phyloP scores from a whole-genome alignment of 805 yeast genomes.

The Metschnikowia lachancei region DNA sequence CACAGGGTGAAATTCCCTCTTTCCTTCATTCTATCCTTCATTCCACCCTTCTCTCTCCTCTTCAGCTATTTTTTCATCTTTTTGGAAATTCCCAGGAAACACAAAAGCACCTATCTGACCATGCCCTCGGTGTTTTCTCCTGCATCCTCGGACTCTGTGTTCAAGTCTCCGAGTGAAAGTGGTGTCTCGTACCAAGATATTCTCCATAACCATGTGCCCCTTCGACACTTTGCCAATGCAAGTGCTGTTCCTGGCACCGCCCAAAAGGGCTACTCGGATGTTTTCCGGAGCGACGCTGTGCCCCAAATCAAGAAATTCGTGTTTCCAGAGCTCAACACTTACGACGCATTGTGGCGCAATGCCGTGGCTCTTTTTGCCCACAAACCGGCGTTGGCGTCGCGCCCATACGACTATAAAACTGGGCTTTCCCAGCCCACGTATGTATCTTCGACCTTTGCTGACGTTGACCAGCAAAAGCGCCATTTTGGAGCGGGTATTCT shows the following conservation, averaged over 20 bases:
- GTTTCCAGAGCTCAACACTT: slow-evolving; percentile 46
- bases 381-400: slow-evolving; percentile 45
- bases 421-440: slow-evolving; percentile 35
- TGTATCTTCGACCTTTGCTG: slow-evolving; percentile 27
- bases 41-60: not conserved
- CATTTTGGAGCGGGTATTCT: slow-evolving; percentile 42
- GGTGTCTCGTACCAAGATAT: slow-evolving; percentile 14
- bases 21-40: too few relatives aligned
- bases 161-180: slow-evolving; percentile 12
- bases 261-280: slow-evolving; percentile 48
- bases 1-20: too few relatives aligned
- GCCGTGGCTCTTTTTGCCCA: slow-evolving; percentile 37
- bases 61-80: not conserved
- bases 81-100: too few relatives aligned
- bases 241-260: slow-evolving; percentile 37
- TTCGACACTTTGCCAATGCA: slow-evolving; percentile 12
- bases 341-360: slow-evolving; percentile 44
- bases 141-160: slow-evolving; percentile 19
- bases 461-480: slow-evolving; percentile 31
- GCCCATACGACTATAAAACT: slow-evolving; percentile 29
- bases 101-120: too few relatives aligned
- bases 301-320: slow-evolving; percentile 33
- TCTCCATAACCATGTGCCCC: slow-evolving; percentile 18
- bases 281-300: slow-evolving; percentile 45
- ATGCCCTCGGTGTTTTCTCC: slow-evolving; percentile 16